Conservation (phyloP, 805 yeast species). For the Teunomyces pallodes region DNA sequence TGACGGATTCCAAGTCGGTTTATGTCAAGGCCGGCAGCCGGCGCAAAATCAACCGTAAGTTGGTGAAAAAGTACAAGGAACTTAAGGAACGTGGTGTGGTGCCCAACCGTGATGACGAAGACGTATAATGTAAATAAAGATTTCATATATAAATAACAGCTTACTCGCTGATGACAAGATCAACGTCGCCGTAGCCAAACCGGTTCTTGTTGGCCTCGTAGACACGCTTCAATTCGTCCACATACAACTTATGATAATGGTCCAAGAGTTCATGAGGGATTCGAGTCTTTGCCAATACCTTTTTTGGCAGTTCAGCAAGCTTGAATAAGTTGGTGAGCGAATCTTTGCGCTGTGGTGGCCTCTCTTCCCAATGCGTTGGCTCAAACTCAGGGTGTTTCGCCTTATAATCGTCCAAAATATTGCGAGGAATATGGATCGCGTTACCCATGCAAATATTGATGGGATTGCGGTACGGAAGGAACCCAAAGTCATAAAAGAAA, state of each 20-base stretch:
- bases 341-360: constrained; percentile 10
- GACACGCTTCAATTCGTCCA: constrained; percentile 57
- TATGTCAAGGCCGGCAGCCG: constrained; percentile 27
- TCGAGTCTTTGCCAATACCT: constrained; percentile 20
- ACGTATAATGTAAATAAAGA: neutral
- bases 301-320: constrained; percentile 12
- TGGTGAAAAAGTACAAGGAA: constrained; percentile 30
- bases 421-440: constrained; percentile 58
- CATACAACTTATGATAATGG: constrained; percentile 69
- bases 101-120: constrained; percentile 12
- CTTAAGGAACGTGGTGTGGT: constrained; percentile 28
- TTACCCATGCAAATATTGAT: constrained; percentile 73
- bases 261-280: constrained; percentile 49
- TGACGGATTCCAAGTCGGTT: constrained; percentile 24
- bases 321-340: constrained; percentile 32
- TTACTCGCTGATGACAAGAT: constrained; percentile 44
- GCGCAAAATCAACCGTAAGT: constrained; percentile 33
- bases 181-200: constrained; percentile 51
- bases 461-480: constrained; percentile 80
- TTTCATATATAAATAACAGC: neutral
- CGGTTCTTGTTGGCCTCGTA: constrained; percentile 64
- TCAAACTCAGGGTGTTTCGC: constrained; percentile 31
- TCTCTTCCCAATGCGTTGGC: neutral
- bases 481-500: constrained; percentile 88
- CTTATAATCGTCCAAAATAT: constrained; percentile 30